Evolutionary conservation across 2,329 filamentous ascomycete genomes (phyloP), one percentile per base, ranked within the genome.

Genomic region (Penicillium hordei): DNA sequence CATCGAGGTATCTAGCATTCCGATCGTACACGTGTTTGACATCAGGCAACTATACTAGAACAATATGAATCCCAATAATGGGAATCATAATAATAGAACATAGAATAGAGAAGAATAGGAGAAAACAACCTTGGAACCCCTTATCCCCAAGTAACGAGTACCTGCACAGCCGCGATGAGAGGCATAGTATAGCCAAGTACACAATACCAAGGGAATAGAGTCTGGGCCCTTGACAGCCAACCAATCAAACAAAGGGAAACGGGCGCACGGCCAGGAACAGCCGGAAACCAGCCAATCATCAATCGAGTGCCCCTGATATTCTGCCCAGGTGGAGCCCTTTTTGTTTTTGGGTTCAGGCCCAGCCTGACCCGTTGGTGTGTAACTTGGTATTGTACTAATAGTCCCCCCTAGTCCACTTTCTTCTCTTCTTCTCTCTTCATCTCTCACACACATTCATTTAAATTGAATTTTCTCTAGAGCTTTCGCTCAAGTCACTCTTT

Each of bases 401-500:
- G 27, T 25, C 34, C 53, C 40, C 46, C 42, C 36, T 43, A 51
- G 45, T 60, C 58, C 55, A 56, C 60, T 51, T 42, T 46, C 50
- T 23, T 60, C 42, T 48, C 43, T 46, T 54, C 36, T 38, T 48
- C 31, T 55, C 38, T 48, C 49, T 45, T 58, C 52, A 48, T 29
- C 31, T 36, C 48, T 57, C 52, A 39, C 48, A 44, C 52, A 65
- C 65, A 65, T 51, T 66, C 64, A 57, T 66, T 66, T 62, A 54
- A 45, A 48, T 63, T 58, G 58, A 60, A 60, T 44, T 55, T 46
- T 34, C 29, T 43, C 39, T n/a, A 48, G 60, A 61, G 60, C 60
- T 33, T 57, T 60, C 59, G 43, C 62, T 64, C 54, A 53, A 58
- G 63, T 60, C 65, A 66, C 60, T 65, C 29, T 48, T 52, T 65